These are phyloP conservation scores for Trypanosoma theileri DNA, from an alignment of 208 protist species.

Conservation along the genomic window DNA sequence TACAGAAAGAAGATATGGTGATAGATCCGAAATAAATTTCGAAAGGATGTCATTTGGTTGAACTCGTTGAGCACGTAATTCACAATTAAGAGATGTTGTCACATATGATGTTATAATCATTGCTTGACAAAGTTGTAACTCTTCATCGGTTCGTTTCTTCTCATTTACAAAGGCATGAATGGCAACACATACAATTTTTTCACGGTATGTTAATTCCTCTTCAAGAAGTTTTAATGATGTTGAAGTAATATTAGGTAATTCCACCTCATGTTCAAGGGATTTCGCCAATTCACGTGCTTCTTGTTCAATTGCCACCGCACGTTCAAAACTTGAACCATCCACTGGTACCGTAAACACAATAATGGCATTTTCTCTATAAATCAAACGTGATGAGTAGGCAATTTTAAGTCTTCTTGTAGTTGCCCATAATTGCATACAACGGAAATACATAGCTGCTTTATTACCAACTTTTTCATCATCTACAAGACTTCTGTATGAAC, in stretches of 20 bases:
- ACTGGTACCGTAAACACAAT: slow-evolving; percentile 79
- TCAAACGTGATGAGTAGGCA: slow-evolving; percentile 82
- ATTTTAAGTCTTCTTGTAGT: slow-evolving; percentile 67
- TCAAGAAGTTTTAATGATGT: slow-evolving; percentile 41
- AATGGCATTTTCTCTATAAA: slow-evolving; percentile 80
- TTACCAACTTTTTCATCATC: slow-evolving; percentile 67
- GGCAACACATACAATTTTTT: slow-evolving; percentile 61
- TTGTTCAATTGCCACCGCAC: slow-evolving; percentile 52
- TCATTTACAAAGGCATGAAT: slow-evolving; percentile 65
- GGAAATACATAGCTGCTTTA: slow-evolving; percentile 64
- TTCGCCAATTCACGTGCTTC: slow-evolving; percentile 46
- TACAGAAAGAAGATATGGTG: slow-evolving; percentile 57
- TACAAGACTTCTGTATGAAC: slow-evolving; percentile 70
- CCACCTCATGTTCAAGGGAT: slow-evolving; percentile 45
- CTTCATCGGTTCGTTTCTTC: slow-evolving; percentile 25
- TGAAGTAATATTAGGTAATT: slow-evolving; percentile 35
- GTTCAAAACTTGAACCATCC: slow-evolving; percentile 58
- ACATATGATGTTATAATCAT: slow-evolving; percentile 67
- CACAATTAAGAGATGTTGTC: slow-evolving; percentile 37
- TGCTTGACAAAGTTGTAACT: slow-evolving; percentile 61
- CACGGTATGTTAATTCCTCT: slow-evolving; percentile 54
- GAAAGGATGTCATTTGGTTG: slow-evolving; percentile 30
- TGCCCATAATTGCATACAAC: slow-evolving; percentile 79
- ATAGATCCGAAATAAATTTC: slow-evolving; percentile 55
- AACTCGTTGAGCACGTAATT: slow-evolving; percentile 58